phyloP scores from a whole-genome alignment of 805 yeast genomes.

The Wickerhamiella kurtzmanii region DNA sequence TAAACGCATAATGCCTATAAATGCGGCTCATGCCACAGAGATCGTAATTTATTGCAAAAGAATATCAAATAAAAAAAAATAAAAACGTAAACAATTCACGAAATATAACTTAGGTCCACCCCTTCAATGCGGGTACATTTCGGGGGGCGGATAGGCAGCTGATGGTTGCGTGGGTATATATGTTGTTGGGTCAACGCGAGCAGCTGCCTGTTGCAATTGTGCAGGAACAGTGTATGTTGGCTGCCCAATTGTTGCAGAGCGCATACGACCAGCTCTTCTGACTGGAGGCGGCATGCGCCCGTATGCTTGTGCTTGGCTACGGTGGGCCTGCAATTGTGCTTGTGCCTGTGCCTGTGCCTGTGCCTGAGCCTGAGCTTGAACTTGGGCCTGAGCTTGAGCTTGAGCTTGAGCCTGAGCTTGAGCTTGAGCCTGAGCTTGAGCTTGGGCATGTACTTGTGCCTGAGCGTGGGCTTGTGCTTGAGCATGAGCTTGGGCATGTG shows the following conservation, averaged over 20 bases:
- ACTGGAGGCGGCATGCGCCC: conserved; percentile 1
- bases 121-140: conserved; percentile 11
- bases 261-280: conserved; percentile 7
- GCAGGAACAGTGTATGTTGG: conserved; percentile 28
- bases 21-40: too few relatives aligned
- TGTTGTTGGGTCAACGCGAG: conserved; percentile 28
- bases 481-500: conserved; percentile 12
- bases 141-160: conserved; percentile 32
- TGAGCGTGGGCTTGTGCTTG: conserved; percentile 17
- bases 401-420: conserved; percentile 14
- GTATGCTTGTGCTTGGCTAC: conserved; percentile 1
- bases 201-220: conserved; percentile 30
- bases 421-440: conserved; percentile 12
- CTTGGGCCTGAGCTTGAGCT: conserved; percentile 11
- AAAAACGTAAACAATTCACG: not conserved
- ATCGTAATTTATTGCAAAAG: too few relatives aligned
- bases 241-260: conserved; percentile 31
- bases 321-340: conserved; percentile 10
- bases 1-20: too few relatives aligned
- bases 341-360: conserved; percentile 13
- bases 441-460: conserved; percentile 13
- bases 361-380: conserved; percentile 16
- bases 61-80: too few relatives aligned
- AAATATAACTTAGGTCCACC: not conserved
- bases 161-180: conserved; percentile 28